Base-by-base conservation (phyloP, 345 rosid genomes). In the Salix arbutifolia region DNA sequence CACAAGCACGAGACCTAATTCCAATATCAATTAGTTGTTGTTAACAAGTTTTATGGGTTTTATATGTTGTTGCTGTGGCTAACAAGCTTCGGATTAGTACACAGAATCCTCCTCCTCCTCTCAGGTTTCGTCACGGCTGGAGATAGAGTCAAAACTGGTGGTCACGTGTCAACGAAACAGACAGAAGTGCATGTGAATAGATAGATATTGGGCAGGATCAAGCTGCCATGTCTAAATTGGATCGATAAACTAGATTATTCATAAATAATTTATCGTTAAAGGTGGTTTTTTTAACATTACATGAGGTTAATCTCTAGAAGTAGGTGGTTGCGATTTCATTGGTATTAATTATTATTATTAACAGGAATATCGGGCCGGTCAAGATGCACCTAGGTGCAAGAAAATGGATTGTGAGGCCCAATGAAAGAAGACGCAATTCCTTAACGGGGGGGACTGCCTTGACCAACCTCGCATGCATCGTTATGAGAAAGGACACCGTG, bases 101-200 rank as follows among this genome's bases (percentile, higher is more conserved):
- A 58, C 11, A 58, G 1, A 3, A 58, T 9, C 62, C 23, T 48
- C 58, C 74, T 73, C 33, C 33, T 33, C 37, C 37, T 33, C 37
- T 60, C 50, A 6, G 42, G 8, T 25, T 38, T 18, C 52, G 72
- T 70, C 81, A 50, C 62, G 56, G 70, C 64, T 58, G 28, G 23
- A 67, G 76, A 76, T 44, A 1, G 30, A 68, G 67, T 37, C 73
- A 76, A 68, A 14, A 10, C 35, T 5, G 40, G 37, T 40, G 37
- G 56, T 76, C 78, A 77, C 78, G 73, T 65, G 81, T 44, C 73
- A 50, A 70, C 44, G 60, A 2, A 4, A 38, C 58, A 42, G 37
- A 23, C 67, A 19, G 12, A 65, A 0, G 58, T 75, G 85, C 84
- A 82, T 85, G 79, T 84, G 85, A 79, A 79, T 61, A 61, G 72